Percentiles rank a stretch among this genome's conserved stretches.
Evolutionary conservation across 164 flowering plant genomes (phyloP).

Genomic region (Dillenia suffruticosa): DNA sequence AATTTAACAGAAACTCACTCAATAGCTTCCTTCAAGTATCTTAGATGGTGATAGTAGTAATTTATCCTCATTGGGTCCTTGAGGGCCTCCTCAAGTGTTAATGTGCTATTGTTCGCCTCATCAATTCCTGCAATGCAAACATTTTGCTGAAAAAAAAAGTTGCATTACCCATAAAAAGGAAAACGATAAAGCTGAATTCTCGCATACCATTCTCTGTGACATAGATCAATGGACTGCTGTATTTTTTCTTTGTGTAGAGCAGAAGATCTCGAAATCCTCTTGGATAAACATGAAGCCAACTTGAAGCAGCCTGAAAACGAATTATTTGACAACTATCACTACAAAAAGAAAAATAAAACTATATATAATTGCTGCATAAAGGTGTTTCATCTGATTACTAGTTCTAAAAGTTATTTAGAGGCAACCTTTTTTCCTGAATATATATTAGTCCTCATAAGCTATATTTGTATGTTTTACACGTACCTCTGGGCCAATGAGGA

Average conservation of each 20-base stretch:
- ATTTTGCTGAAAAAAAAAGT: neutral
- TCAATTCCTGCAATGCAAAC: conserved; percentile 12
- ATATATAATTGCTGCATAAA: too few species aligned
- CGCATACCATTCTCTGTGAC: conserved; percentile 58
- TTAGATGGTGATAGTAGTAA: conserved; percentile 22
- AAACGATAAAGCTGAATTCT: neutral
- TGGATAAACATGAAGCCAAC: conserved; percentile 42
- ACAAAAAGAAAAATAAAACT: too few species aligned
- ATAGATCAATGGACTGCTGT: conserved; percentile 34
- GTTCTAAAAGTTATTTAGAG: neutral
- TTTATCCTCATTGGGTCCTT: conserved; percentile 24
- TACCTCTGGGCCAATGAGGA: conserved; percentile 36
- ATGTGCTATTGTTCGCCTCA: conserved; percentile 10
- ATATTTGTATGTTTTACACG: neutral
- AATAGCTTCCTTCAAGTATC: conserved; percentile 17
- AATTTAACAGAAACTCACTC: conserved; percentile 11
- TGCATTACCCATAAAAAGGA: too few species aligned
- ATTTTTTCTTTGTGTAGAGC: conserved; percentile 31
- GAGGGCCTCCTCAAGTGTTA: conserved; percentile 14
- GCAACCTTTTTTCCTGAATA: neutral
- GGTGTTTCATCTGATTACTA: neutral
- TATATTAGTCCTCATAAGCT: too few species aligned
- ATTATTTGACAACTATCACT: neutral
- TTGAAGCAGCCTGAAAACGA: conserved; percentile 28
- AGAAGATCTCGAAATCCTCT: conserved; percentile 34